phyloP scores from a whole-genome alignment of 140 eudicot genomes.

The Erigeron philadelphicus region DNA sequence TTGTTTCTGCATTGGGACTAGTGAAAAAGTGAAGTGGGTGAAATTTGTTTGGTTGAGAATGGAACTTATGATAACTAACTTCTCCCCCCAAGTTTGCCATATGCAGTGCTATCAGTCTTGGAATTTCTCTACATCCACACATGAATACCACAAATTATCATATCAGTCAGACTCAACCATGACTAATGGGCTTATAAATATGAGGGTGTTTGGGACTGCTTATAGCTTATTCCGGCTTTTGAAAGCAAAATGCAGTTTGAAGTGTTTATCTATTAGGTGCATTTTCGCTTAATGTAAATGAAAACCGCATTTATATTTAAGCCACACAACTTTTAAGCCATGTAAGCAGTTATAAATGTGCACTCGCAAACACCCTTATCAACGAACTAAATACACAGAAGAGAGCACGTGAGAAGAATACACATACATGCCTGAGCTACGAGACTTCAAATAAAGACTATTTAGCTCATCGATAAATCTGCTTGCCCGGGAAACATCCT shows the following conservation, averaged over 20 bases:
- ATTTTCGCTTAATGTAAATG: too few species aligned
- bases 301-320: too few species aligned
- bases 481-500: slow-evolving; percentile 54
- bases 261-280: too few species aligned
- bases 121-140: slow-evolving; percentile 57
- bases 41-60: slow-evolving; percentile 46
- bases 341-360: too few species aligned
- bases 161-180: slow-evolving; percentile 5
- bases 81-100: slow-evolving; percentile 74
- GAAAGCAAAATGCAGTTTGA: too few species aligned
- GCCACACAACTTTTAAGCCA: too few species aligned
- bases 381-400: too few species aligned
- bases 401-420: too few species aligned
- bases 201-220: too few species aligned
- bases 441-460: slow-evolving; percentile 36
- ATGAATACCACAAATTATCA: slow-evolving; percentile 10
- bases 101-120: slow-evolving; percentile 50
- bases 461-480: slow-evolving; percentile 51
- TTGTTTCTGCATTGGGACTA: slow-evolving; percentile 47
- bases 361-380: too few species aligned
- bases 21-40: slow-evolving; percentile 76
- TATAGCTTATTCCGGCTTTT: too few species aligned
- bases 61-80: slow-evolving; percentile 67
- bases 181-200: background rate
- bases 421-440: slow-evolving; percentile 58